Evolutionary conservation across 2,329 filamentous ascomycete species (phyloP), one percentile per base, ranked within the genome.

Genomic region (Leptographium wingfieldii): DNA sequence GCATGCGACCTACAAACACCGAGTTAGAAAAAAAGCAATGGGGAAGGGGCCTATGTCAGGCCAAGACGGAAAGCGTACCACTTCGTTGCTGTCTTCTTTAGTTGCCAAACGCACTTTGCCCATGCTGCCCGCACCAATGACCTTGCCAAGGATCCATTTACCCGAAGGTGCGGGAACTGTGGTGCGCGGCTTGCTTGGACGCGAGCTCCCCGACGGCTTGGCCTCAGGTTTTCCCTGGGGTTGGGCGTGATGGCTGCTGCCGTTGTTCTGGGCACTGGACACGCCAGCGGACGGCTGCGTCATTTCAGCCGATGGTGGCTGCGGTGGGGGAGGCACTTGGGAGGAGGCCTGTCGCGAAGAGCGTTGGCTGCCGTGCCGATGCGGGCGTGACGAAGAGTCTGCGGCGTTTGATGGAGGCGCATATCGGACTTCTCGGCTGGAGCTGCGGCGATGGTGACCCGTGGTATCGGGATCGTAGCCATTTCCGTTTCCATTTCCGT

Each of bases 81-180:
- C 89, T 77, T 97, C 94, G 67, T 87, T 88, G 25, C 88, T 89
- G 68, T 95, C 92, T 66, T 87, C 81, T 73, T 95, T 95, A 68
- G 89, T 89, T 29, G 94, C 94, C 66, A 99, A 78, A 76, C 97
- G 97, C 64, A 99, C 94, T 73, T 97, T 97, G 65, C 94, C 94
- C 94, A 99, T 99, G 73, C 92, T 97, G 57, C 94, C 94, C 58
- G 92, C 91, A 62, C 94, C 94, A 68, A 99, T 94, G 3, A 94
- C 97, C 78, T 97, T 97, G 62, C 92, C 92, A 58, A 99, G 78
- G 60, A 91, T 85, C 91, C 92, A 99, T 77, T 92, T 90, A 61
- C 94, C 94, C 14, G 92, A 91, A 55, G 88, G 85, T 3, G 92
- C 91, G 57, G 88, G 89, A 70, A 99, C 95, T 49, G 89, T 92